These are phyloP conservation scores for Trematosphaeria pertusa DNA, from an alignment of 2,329 filamentous ascomycete species.

Conservation along the genomic window DNA sequence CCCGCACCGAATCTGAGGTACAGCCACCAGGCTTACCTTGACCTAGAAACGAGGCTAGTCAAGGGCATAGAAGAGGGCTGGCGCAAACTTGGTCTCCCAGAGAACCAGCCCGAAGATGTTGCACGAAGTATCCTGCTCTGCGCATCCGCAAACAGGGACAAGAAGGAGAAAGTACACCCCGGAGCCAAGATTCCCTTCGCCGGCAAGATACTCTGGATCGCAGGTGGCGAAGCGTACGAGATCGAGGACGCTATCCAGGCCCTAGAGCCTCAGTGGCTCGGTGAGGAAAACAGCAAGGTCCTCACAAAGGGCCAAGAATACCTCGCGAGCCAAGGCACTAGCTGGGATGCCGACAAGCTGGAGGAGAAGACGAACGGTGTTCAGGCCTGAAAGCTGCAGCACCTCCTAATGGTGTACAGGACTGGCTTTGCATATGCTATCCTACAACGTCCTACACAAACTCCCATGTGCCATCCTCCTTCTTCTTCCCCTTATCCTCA, in stretches of 20 bases:
- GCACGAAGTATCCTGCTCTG: constrained; percentile 29
- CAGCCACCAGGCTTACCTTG: not conserved
- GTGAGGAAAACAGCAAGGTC: constrained; percentile 26
- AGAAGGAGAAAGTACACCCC: constrained; percentile 15
- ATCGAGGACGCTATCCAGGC: constrained; percentile 33
- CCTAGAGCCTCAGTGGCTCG: constrained; percentile 32
- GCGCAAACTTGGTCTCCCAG: constrained; percentile 22
- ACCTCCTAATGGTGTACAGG: not conserved
- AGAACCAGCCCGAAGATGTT: constrained; percentile 29
- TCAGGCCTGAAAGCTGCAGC: not conserved
- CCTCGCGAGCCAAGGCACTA: constrained; percentile 17
- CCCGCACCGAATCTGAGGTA: too few relatives aligned
- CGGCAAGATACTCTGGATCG: constrained; percentile 31
- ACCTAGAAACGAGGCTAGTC: constrained; percentile 21
- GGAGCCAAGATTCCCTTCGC: constrained; percentile 27
- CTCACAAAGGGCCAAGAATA: constrained; percentile 27
- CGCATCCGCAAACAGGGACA: constrained; percentile 21
- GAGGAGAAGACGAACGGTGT: constrained; percentile 4
- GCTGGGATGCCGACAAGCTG: constrained; percentile 23
- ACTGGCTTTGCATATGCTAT: not conserved
- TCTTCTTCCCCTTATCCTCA: constrained; percentile 33
- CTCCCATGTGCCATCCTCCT: constrained; percentile 31
- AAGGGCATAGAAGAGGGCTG: constrained; percentile 26
- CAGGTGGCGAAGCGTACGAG: constrained; percentile 29
- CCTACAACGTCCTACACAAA: constrained; percentile 29